Conservation (phyloP, 257 asterid species). For the Anisodus acutangulus region DNA sequence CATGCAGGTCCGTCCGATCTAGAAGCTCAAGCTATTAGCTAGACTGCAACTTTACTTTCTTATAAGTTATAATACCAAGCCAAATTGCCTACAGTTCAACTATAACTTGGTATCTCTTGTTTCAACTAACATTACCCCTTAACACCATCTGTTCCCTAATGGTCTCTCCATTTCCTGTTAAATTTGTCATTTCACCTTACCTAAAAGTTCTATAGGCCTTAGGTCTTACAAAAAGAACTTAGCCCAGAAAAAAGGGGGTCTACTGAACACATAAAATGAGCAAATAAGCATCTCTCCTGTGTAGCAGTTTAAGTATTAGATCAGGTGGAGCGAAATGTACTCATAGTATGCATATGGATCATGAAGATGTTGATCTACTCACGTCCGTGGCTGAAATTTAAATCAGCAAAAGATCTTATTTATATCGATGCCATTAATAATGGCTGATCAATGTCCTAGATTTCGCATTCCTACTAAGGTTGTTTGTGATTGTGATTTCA, state of each 20-base stretch:
- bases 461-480: slow-evolving; percentile 13
- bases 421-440: background rate
- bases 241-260: background rate
- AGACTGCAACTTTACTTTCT: background rate
- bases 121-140: background rate
- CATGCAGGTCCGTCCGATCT: background rate
- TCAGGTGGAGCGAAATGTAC: background rate
- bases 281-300: background rate
- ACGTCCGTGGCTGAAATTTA: background rate
- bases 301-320: background rate
- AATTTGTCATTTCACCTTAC: background rate
- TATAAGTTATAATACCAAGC: background rate
- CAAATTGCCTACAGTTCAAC: background rate
- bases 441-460: background rate
- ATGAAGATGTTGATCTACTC: slow-evolving; percentile 16
- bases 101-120: background rate
- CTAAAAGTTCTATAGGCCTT: background rate
- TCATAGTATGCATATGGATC: background rate
- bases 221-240: background rate
- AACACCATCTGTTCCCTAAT: slow-evolving; percentile 4
- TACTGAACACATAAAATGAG: background rate
- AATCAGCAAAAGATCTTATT: background rate
- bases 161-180: background rate
- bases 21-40: slow-evolving; percentile 5
- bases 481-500: slow-evolving; percentile 20